These are phyloP conservation scores for Nakazawaea populi DNA, from an alignment of 805 yeast species.

Conservation along the genomic window DNA sequence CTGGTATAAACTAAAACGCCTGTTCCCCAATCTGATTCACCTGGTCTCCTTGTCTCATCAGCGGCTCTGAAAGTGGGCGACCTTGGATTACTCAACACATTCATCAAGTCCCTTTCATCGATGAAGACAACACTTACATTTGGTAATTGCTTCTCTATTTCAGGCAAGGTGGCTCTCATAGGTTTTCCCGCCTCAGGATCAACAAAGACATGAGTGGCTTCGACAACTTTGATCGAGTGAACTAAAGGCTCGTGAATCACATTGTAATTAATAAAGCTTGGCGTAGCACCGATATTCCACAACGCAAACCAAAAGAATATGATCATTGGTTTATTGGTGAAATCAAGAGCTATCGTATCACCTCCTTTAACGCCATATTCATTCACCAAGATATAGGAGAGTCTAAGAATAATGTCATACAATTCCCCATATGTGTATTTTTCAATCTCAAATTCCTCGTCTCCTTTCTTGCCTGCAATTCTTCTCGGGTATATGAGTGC, in stretches of 20 bases:
- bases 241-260: conserved; percentile 64
- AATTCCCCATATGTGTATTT: conserved; percentile 62
- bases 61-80: conserved; percentile 49
- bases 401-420: conserved; percentile 56
- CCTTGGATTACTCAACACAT: conserved; percentile 31
- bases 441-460: conserved; percentile 56
- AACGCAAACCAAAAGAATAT: conserved; percentile 76
- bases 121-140: conserved; percentile 40
- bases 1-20: conserved; percentile 81
- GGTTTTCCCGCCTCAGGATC: conserved; percentile 63
- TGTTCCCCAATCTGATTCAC: conserved; percentile 52
- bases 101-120: conserved; percentile 39
- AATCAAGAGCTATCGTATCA: conserved; percentile 69
- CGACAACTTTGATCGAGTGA: conserved; percentile 74
- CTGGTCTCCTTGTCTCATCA: conserved; percentile 52
- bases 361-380: conserved; percentile 61
- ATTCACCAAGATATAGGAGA: conserved; percentile 57
- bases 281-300: conserved; percentile 89
- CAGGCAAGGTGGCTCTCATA: conserved; percentile 37
- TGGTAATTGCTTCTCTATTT: conserved; percentile 31
- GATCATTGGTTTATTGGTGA: conserved; percentile 79
- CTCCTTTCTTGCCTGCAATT: conserved; percentile 34
- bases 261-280: conserved; percentile 84
- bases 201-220: conserved; percentile 57
- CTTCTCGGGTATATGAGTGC: conserved; percentile 66